Evolutionary conservation across 2,329 filamentous ascomycete genomes (phyloP).

Genomic region (Penicillium fuscoglaucum): DNA sequence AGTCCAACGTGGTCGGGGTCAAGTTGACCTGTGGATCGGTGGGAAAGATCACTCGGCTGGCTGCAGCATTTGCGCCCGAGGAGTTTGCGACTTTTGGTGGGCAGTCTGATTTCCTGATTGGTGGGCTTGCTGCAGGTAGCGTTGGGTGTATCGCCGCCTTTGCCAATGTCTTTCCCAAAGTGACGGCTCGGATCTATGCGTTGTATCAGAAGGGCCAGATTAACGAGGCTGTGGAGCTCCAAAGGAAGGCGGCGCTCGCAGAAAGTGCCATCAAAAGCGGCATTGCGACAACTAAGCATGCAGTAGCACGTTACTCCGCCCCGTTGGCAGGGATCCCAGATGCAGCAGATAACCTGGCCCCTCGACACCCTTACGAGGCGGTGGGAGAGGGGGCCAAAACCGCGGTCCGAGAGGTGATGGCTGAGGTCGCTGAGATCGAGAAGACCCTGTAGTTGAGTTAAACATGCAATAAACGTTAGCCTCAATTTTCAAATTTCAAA

Average conservation of each 20-base stretch:
- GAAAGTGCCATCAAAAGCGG: constrained; percentile 66
- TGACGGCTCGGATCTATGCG: constrained; percentile 59
- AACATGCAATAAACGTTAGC: background rate
- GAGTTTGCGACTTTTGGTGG: constrained; percentile 70
- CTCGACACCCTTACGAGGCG: constrained; percentile 60
- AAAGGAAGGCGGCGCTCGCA: constrained; percentile 62
- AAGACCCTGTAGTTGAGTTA: constrained; percentile 12
- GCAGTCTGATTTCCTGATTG: constrained; percentile 69
- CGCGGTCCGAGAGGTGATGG: constrained; percentile 37
- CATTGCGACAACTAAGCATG: constrained; percentile 67
- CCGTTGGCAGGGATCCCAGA: constrained; percentile 59
- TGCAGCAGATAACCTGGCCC: constrained; percentile 58
- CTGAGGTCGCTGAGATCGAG: constrained; percentile 21
- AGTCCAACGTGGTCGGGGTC: constrained; percentile 60
- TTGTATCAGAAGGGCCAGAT: constrained; percentile 59
- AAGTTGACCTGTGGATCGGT: constrained; percentile 66
- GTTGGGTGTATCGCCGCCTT: constrained; percentile 60
- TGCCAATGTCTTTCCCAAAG: constrained; percentile 58
- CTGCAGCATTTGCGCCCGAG: constrained; percentile 53
- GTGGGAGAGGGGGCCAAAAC: constrained; percentile 46
- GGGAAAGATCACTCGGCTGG: constrained; percentile 60
- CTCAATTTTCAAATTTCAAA: background rate
- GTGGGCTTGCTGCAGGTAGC: constrained; percentile 53
- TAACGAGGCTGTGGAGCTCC: constrained; percentile 60
- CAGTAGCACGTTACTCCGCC: constrained; percentile 61